Base-by-base conservation (phyloP, 257 asterid species). In the Forsythia suspensa region DNA sequence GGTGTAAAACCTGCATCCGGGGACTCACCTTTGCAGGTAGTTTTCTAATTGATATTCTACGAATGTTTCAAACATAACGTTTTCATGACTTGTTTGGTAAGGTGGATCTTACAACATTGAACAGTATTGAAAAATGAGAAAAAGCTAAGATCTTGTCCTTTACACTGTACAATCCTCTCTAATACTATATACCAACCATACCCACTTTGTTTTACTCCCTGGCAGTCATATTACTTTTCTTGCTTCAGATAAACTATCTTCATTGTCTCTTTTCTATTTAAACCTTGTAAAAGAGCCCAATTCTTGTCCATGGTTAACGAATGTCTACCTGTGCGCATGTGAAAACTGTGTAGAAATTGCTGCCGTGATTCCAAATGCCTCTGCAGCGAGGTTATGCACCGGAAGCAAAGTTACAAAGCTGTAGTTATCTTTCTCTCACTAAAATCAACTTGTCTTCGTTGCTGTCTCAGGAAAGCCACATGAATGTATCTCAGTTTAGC, bases 11-110 rank as follows among this genome's bases (percentile, higher is more conserved):
- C 93, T 12, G 91, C 91, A 38, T 89, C 98, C 7, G 98, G 99
- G 13, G 99, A 96, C 82, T 96, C 98, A 0, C 98, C 98, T 69
- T 81, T 96, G 87, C 87, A 93, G 97, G 98, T 94, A 88, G 74
- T 70, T 43, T 77, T 76, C 57, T 29, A 29, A 29, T 34, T 66
- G 12, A 42, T 84, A 40, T 34, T 63, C 66, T 20, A 44, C 42
- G 38, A 8, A 7, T 55, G 29, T 55, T 5, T 55, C 3, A 55
- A 2, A n/a, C 1, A 1, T 55, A 55, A n/a, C 65, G 24, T 15
- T 21, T 61, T 8, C 38, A 61, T 24, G 37, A 61, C 38, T 61
- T 10, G 7, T 61, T 61, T 61, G 69, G 38, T 9, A 61, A 61
- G 13, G 15, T 20, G 29, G 29, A 55, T 55, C 65, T 16, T 55